Percentiles rank a stretch among this genome's conserved stretches.
phyloP scores from a whole-genome alignment of 371 early-diverging fungal genomes.

The Dichotomocladium elegans region DNA sequence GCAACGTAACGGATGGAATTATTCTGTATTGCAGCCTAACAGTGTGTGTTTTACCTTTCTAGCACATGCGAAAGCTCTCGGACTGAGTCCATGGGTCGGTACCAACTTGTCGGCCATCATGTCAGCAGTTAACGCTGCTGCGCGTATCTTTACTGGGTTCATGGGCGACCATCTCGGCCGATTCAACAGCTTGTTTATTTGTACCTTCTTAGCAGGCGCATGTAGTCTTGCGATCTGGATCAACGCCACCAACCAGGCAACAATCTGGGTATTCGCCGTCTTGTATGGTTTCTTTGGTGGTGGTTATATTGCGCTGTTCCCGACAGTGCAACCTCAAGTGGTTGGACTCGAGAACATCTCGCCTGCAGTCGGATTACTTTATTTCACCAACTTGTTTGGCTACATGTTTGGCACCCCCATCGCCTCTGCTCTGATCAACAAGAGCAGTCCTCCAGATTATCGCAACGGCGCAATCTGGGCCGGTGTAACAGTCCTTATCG shows the following conservation, averaged over 20 bases:
- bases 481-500: conserved; percentile 22
- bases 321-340: conserved; percentile 49
- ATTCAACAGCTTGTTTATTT: conserved; percentile 51
- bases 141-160: conserved; percentile 44
- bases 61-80: conserved; percentile 29
- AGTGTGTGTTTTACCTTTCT: background rate
- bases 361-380: conserved; percentile 49
- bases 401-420: conserved; percentile 54
- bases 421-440: conserved; percentile 42
- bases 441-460: conserved; percentile 15
- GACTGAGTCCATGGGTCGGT: conserved; percentile 29
- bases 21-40: background rate
- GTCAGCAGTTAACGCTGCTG: conserved; percentile 46
- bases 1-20: background rate
- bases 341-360: conserved; percentile 46
- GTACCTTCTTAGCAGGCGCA: conserved; percentile 43
- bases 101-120: conserved; percentile 45
- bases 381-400: conserved; percentile 45
- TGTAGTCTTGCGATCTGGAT: conserved; percentile 32
- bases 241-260: conserved; percentile 33
- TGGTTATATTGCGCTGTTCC: conserved; percentile 45
- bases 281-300: conserved; percentile 56
- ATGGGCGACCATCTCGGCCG: conserved; percentile 56
- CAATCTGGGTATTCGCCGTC: conserved; percentile 33
- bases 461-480: conserved; percentile 17